These are phyloP conservation scores for Coniochaeta sp. DNA, from an alignment of 2,329 filamentous ascomycete species.

Conservation along the genomic window DNA sequence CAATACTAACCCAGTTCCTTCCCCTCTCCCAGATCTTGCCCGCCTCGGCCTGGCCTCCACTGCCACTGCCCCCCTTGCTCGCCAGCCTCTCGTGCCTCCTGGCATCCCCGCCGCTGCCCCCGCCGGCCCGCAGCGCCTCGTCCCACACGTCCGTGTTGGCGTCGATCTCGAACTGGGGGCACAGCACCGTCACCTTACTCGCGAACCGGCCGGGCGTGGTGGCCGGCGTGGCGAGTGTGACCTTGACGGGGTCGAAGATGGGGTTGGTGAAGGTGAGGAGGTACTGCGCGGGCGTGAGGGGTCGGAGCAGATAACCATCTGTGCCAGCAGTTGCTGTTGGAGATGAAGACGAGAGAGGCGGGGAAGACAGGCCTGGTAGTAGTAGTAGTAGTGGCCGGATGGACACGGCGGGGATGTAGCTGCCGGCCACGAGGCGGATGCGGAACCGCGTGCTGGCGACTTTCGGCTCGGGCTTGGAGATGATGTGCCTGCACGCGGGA, in stretches of 20 bases:
- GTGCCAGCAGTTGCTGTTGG: constrained; percentile 1
- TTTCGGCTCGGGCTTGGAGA: constrained; percentile 90
- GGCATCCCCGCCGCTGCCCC: too few species aligned
- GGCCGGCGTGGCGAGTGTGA: constrained; percentile 79
- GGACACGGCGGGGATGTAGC: constrained; percentile 77
- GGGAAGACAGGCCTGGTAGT: constrained; percentile 14
- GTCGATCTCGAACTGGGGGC: constrained; percentile 88
- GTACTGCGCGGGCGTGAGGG: constrained; percentile 64
- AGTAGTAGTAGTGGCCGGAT: constrained; percentile 55
- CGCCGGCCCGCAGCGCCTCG: constrained; percentile 65
- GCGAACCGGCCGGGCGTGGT: constrained; percentile 69
- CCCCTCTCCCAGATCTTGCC: constrained; percentile 96
- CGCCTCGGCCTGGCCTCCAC: constrained; percentile 62
- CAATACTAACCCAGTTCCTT: constrained; percentile 89
- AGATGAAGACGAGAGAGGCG: constrained; percentile 13
- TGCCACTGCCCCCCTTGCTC: constrained; percentile 15
- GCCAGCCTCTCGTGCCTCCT: not conserved
- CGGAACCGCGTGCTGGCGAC: constrained; percentile 83
- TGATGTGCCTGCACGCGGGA: constrained; percentile 85
- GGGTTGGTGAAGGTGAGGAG: constrained; percentile 89
- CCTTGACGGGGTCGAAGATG: constrained; percentile 81
- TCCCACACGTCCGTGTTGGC: constrained; percentile 86
- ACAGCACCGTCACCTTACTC: constrained; percentile 82
- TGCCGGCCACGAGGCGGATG: constrained; percentile 81
- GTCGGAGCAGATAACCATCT: constrained; percentile 36